A percentile compares a stretch with the other conserved stretches of the same genome.
These are phyloP conservation scores for Pseudevernia furfuracea DNA, from an alignment of 495 filamentous ascomycete species.

Conservation along the genomic window DNA sequence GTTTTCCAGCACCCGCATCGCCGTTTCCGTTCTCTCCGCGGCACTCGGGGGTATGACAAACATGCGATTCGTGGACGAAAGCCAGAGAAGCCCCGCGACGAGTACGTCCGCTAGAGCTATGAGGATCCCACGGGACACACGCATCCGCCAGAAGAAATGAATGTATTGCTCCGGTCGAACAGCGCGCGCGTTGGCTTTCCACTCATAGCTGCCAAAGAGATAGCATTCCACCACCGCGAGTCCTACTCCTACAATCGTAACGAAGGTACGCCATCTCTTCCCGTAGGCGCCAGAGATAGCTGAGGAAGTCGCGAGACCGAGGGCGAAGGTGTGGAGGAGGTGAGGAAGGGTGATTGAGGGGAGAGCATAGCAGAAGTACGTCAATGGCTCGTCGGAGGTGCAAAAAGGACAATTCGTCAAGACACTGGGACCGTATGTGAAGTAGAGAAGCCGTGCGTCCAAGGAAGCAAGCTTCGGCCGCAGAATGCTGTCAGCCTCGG, in stretches of 20 bases:
- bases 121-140: constrained; percentile 47
- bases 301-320: constrained; percentile 57
- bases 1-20: constrained; percentile 38
- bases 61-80: constrained; percentile 67
- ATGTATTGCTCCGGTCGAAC: constrained; percentile 51
- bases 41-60: constrained; percentile 46
- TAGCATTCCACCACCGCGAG: constrained; percentile 60
- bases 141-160: constrained; percentile 61
- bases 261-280: constrained; percentile 58
- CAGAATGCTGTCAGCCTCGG: constrained; percentile 53
- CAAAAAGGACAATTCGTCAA: constrained; percentile 75
- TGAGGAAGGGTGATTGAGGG: constrained; percentile 69
- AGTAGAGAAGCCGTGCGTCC: constrained; percentile 70
- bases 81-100: constrained; percentile 57
- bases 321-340: constrained; percentile 60
- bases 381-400: constrained; percentile 58
- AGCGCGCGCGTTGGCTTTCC: constrained; percentile 48
- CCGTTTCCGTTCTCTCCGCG: constrained; percentile 41
- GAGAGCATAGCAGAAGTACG: constrained; percentile 74
- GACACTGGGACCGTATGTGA: constrained; percentile 68
- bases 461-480: constrained; percentile 58
- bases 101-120: constrained; percentile 56
- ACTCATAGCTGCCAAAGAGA: constrained; percentile 51
- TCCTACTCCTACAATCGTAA: constrained; percentile 53
- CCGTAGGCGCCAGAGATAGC: constrained; percentile 49